phyloP scores from a whole-genome alignment of 2,329 filamentous ascomycete species.

The Ophiostoma populinum region DNA sequence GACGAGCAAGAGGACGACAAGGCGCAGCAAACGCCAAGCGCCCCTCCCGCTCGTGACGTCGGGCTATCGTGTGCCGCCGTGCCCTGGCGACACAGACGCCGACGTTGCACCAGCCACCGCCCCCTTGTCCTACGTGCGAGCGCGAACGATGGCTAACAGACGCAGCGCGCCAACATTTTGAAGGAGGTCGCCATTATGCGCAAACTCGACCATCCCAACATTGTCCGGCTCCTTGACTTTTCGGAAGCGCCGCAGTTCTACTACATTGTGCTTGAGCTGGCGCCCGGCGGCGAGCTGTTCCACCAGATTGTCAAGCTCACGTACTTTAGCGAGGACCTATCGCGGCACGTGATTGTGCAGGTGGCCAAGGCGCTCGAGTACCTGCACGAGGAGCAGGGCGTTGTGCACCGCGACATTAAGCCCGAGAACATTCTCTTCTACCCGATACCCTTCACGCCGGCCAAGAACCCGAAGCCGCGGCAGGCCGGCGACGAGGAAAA shows the following conservation, averaged over 20 bases:
- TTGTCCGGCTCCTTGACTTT: conserved; percentile 85
- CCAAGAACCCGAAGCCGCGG: conserved; percentile 62
- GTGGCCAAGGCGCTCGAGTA: conserved; percentile 92
- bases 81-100: too few relatives aligned
- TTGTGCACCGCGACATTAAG: conserved; percentile 97
- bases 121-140: too few relatives aligned
- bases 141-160: not conserved
- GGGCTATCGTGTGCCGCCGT: too few relatives aligned
- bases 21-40: too few relatives aligned
- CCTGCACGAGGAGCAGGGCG: conserved; percentile 82
- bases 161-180: conserved; percentile 82
- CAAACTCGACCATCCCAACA: conserved; percentile 88
- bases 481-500: conserved; percentile 91
- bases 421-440: conserved; percentile 94
- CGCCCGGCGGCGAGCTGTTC: conserved; percentile 89
- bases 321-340: conserved; percentile 93
- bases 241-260: conserved; percentile 90
- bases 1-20: too few relatives aligned
- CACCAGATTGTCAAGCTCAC: conserved; percentile 96
- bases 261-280: conserved; percentile 91
- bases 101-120: too few relatives aligned
- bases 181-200: conserved; percentile 99
- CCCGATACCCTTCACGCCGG: conserved; percentile 65
- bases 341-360: conserved; percentile 83
- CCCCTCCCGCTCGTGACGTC: too few relatives aligned